Conservation (phyloP, 352 stramenopile species). For the Sclerospora graminicola region DNA sequence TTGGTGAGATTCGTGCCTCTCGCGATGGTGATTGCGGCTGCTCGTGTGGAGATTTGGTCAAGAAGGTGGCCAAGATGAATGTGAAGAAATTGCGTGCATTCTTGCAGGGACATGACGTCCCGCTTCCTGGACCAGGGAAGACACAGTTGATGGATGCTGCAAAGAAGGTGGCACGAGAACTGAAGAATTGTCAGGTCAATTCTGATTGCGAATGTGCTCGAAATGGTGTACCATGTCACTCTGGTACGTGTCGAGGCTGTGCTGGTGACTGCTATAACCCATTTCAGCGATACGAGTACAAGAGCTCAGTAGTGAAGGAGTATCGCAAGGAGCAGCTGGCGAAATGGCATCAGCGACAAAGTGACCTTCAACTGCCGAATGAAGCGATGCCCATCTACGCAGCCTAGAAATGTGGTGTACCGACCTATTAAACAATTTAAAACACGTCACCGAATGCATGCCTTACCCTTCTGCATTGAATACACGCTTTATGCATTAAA, state of each 20-base stretch:
- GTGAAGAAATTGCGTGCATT: constrained; percentile 70
- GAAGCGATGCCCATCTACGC: constrained; percentile 21
- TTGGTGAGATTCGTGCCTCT: constrained; percentile 72
- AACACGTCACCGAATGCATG: no score
- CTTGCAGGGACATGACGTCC: constrained; percentile 43
- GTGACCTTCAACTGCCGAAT: constrained; percentile 10
- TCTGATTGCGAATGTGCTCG: constrained; percentile 62
- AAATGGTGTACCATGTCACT: constrained; percentile 68
- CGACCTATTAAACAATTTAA: constrained; percentile 8
- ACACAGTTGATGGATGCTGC: constrained; percentile 53
- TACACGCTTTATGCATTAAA: no score
- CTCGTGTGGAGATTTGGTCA: constrained; percentile 71
- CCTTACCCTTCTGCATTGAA: constrained; percentile 2
- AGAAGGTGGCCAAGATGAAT: constrained; percentile 81
- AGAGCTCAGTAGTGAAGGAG: constrained; percentile 46
- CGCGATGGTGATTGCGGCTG: constrained; percentile 64
- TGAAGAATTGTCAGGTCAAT: constrained; percentile 68
- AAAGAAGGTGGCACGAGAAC: constrained; percentile 42
- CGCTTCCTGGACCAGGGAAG: constrained; percentile 39
- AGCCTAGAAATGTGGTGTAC: constrained; percentile 8
- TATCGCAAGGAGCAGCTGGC: constrained; percentile 67
- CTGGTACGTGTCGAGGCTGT: constrained; percentile 65
- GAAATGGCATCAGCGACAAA: constrained; percentile 35
- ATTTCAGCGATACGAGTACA: constrained; percentile 64
- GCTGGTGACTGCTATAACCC: constrained; percentile 64